Conservation (phyloP, 768 basidiomycete genomes). For the Postia placenta region DNA sequence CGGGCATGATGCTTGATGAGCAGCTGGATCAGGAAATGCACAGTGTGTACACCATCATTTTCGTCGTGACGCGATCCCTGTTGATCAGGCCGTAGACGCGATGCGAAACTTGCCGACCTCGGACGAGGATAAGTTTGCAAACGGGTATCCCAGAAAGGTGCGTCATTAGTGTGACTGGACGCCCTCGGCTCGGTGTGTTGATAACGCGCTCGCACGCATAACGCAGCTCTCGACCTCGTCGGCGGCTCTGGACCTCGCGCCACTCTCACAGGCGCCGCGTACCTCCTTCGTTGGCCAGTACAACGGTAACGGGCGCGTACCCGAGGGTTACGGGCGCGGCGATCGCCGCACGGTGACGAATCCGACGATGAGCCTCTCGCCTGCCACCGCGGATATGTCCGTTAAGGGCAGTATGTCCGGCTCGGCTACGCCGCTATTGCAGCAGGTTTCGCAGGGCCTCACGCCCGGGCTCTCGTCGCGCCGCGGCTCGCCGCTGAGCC, state of each 20-base stretch:
- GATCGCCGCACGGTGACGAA: slow-evolving; percentile 74
- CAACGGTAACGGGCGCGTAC: slow-evolving; percentile 51
- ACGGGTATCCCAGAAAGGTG: slow-evolving; percentile 62
- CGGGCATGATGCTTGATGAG: slow-evolving; percentile 89
- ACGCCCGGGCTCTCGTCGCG: slow-evolving; percentile 48
- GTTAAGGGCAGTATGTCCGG: slow-evolving; percentile 43
- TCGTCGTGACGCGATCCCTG: slow-evolving; percentile 8
- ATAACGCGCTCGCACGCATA: neutral
- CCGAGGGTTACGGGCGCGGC: slow-evolving; percentile 49
- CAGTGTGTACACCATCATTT: slow-evolving; percentile 44
- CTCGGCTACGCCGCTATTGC: slow-evolving; percentile 56
- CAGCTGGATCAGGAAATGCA: slow-evolving; percentile 94
- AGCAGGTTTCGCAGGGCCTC: slow-evolving; percentile 53
- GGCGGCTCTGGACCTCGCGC: slow-evolving; percentile 89
- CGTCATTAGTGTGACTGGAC: slow-evolving; percentile 8
- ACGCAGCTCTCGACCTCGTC: slow-evolving; percentile 79
- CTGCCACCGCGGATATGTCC: slow-evolving; percentile 45
- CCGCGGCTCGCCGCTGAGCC: slow-evolving; percentile 65
- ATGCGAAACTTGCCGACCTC: slow-evolving; percentile 85
- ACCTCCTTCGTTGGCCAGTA: slow-evolving; percentile 64
- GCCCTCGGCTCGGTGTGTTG: neutral
- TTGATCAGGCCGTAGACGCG: slow-evolving; percentile 48
- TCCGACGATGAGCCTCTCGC: slow-evolving; percentile 60
- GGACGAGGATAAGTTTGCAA: slow-evolving; percentile 81
- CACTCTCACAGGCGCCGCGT: slow-evolving; percentile 74